phyloP scores from a whole-genome alignment of 257 asterid genomes.

The Capsicum rhomboideum region DNA sequence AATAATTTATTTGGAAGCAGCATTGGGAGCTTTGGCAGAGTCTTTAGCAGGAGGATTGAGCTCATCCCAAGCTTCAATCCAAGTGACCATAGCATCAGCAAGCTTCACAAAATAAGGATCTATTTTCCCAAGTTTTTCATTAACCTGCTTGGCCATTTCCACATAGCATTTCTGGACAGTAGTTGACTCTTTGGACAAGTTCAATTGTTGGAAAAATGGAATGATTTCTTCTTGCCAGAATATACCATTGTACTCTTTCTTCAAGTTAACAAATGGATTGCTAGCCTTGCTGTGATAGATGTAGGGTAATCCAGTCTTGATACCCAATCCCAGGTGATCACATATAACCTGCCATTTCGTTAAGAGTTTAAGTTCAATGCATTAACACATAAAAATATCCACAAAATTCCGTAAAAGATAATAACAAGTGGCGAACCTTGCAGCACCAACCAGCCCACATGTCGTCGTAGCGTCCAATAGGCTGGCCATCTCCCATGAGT shows the following conservation, averaged over 20 bases:
- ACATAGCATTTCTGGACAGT: conserved; percentile 74
- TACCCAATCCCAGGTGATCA: conserved; percentile 79
- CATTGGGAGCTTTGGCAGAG: conserved; percentile 8
- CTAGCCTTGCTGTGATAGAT: conserved; percentile 97
- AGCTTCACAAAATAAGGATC: conserved; percentile 71
- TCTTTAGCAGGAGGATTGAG: conserved; percentile 43
- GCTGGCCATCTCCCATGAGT: conserved; percentile 96
- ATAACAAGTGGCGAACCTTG: conserved; percentile 34
- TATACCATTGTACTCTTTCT: conserved; percentile 82
- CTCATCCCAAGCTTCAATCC: conserved; percentile 94
- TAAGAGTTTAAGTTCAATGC: background rate
- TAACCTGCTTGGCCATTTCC: conserved; percentile 64
- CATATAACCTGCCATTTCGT: conserved; percentile 51
- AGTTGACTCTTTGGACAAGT: conserved; percentile 60
- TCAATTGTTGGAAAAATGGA: conserved; percentile 68
- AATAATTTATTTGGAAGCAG: conserved; percentile 8
- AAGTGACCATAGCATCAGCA: conserved; percentile 77
- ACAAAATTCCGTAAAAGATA: background rate
- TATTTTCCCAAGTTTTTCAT: conserved; percentile 64
- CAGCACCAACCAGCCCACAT: conserved; percentile 99
- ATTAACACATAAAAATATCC: background rate
- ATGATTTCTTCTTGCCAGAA: conserved; percentile 96
- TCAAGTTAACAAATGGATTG: conserved; percentile 80
- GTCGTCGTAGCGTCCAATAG: conserved; percentile 90
- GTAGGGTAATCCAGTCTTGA: conserved; percentile 84